Evolutionary conservation across 768 basidiomycete species (phyloP), one percentile per base, ranked within the genome.

Genomic region (Clitopilus hobsonii): DNA sequence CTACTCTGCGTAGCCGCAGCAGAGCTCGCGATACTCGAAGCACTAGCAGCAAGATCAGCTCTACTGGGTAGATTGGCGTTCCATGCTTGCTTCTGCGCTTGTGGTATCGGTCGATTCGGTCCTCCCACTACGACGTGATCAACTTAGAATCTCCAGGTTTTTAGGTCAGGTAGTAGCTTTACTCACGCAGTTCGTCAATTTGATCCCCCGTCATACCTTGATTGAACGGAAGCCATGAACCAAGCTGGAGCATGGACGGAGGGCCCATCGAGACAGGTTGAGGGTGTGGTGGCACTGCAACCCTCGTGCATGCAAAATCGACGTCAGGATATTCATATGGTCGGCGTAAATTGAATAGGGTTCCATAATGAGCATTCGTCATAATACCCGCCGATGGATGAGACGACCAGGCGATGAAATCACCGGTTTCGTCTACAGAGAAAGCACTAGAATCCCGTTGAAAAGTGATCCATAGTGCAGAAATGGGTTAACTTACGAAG

Each of bases 241-340:
- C 74, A 14, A 64, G 54, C 25, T 59, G 56, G 6, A 85, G 64
- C 6, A 82, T 59, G 20, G 84, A 83, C 6, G 79, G 59, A 13
- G 84, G 85, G 0, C 81, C 85, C 26, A 82, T 66, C 14, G 82
- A 77, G 2, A 86, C 77, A 10, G 84, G 86, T 55, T 82, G 79
- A 1, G 86, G 87, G 58, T 83, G 80, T 25, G 79, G 56, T n/a
- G 85, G 82, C 0, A 83, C 64, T 1, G 61, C 58, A 5, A 72
- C 71, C 51, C 71, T 72, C 5, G 75, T 74, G 45, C 64, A 63
- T 1, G 70, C 63, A 48, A 87, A 71, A 55, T 85, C 79, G 54
- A 85, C 73, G 54, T 79, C 69, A n/a, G 84, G 81, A 1, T 67
- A 58, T 7, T 72, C 68, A 58, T 82, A 80, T 22, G 72, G 69